These are phyloP conservation scores for Pogostemon cablin DNA, from an alignment of 257 asterid species.

Conservation along the genomic window DNA sequence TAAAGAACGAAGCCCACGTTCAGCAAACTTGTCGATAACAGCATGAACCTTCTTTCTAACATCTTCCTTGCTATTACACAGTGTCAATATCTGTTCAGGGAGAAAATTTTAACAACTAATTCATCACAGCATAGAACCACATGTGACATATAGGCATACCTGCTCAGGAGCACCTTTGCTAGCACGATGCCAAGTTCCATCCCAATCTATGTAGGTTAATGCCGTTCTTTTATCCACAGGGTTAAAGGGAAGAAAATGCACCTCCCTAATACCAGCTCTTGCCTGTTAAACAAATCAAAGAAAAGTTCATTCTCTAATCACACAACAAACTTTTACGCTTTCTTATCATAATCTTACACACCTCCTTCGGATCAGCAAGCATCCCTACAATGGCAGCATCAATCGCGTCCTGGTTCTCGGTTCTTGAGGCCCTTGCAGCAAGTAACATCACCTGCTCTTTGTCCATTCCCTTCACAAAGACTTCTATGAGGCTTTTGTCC, in stretches of 20 bases:
- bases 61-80: constrained; percentile 74
- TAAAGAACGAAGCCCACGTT: constrained; percentile 90
- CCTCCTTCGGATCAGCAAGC: constrained; percentile 99
- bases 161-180: constrained; percentile 99
- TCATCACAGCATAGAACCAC: neutral
- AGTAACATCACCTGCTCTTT: constrained; percentile 70
- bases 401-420: constrained; percentile 90
- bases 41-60: constrained; percentile 67
- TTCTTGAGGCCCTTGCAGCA: constrained; percentile 91
- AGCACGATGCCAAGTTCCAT: constrained; percentile 84
- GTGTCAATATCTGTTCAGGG: constrained; percentile 57
- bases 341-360: neutral
- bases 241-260: constrained; percentile 88
- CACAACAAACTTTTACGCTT: neutral
- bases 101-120: neutral
- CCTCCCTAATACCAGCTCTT: constrained; percentile 76
- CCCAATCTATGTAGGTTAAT: constrained; percentile 73
- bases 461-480: constrained; percentile 71
- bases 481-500: constrained; percentile 72
- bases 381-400: constrained; percentile 93
- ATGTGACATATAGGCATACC: constrained; percentile 39
- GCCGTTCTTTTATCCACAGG: constrained; percentile 97
- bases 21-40: constrained; percentile 85
- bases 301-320: neutral
- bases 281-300: constrained; percentile 48